Evolutionary conservation across 108 stramenopile genomes (phyloP).

Genomic region (Stephanodiscus minutulus): DNA sequence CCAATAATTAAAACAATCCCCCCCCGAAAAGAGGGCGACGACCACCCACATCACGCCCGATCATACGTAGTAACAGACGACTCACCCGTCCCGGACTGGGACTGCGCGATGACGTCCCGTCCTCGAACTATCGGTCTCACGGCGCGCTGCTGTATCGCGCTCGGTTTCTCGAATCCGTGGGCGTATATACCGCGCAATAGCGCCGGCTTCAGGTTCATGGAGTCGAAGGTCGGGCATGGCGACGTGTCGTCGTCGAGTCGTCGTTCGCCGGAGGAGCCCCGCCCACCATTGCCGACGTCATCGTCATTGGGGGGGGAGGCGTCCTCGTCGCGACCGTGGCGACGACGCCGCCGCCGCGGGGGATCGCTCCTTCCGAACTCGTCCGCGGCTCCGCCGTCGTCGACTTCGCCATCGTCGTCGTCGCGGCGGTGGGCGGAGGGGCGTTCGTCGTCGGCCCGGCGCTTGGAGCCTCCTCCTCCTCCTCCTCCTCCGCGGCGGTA

Average conservation of each 20-base stretch:
- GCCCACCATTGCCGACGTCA: neutral
- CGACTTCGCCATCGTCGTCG: slow-evolving; percentile 13
- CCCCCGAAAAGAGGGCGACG: no score
- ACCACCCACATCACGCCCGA: no score
- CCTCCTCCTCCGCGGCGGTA: slow-evolving; percentile 17
- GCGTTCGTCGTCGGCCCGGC: neutral
- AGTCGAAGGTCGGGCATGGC: slow-evolving; percentile 82
- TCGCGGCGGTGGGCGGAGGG: no score
- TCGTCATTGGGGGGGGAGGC: no score
- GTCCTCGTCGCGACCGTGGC: slow-evolving; percentile 19
- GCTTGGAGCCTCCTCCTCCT: slow-evolving; percentile 4
- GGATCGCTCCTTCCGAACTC: slow-evolving; percentile 27
- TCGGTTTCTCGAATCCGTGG: slow-evolving; percentile 96
- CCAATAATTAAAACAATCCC: no score
- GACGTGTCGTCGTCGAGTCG: slow-evolving; percentile 45
- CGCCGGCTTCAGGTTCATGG: slow-evolving; percentile 78
- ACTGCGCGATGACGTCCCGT: slow-evolving; percentile 97
- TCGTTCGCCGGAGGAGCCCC: neutral
- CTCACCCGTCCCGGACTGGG: slow-evolving; percentile 96
- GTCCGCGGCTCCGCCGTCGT: slow-evolving; percentile 9
- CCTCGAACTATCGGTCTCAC: slow-evolving; percentile 95
- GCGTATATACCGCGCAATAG: slow-evolving; percentile 93
- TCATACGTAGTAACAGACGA: no score
- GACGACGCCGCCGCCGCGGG: slow-evolving; percentile 8
- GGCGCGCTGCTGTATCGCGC: slow-evolving; percentile 98